Conservation (phyloP, 345 rosid genomes). For the Murraya paniculata region DNA sequence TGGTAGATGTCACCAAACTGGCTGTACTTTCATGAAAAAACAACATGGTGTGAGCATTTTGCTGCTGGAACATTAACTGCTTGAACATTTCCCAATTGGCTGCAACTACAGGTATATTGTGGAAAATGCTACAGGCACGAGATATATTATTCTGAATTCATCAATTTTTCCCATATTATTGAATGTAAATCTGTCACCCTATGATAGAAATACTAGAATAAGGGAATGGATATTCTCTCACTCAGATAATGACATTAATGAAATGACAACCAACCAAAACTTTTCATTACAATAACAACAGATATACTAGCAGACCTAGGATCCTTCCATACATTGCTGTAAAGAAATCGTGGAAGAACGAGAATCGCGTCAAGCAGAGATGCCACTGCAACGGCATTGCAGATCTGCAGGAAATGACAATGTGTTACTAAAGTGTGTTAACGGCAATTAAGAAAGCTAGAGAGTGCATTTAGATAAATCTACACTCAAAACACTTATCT, state of each 20-base stretch:
- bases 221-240: not conserved
- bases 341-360: conserved; percentile 77
- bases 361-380: conserved; percentile 74
- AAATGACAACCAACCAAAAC: not conserved
- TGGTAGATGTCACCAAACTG: conserved; percentile 87
- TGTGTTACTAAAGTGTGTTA: not conserved
- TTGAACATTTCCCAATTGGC: not conserved
- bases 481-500: not conserved
- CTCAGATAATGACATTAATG: not conserved
- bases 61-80: not conserved
- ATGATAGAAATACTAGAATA: not conserved
- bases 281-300: not conserved
- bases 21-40: conserved; percentile 44
- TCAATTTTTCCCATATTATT: not conserved
- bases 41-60: conserved; percentile 3
- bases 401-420: conserved; percentile 47
- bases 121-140: not conserved
- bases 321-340: conserved; percentile 99
- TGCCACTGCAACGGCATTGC: conserved; percentile 83
- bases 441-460: not conserved
- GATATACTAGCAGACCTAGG: conserved; percentile 59
- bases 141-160: not conserved
- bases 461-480: not conserved
- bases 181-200: not conserved
- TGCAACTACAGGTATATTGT: not conserved